Percentiles rank a stretch among this genome's conserved stretches.
Conservation (phyloP, 495 filamentous ascomycete species). For the Cercophora newfieldiana region DNA sequence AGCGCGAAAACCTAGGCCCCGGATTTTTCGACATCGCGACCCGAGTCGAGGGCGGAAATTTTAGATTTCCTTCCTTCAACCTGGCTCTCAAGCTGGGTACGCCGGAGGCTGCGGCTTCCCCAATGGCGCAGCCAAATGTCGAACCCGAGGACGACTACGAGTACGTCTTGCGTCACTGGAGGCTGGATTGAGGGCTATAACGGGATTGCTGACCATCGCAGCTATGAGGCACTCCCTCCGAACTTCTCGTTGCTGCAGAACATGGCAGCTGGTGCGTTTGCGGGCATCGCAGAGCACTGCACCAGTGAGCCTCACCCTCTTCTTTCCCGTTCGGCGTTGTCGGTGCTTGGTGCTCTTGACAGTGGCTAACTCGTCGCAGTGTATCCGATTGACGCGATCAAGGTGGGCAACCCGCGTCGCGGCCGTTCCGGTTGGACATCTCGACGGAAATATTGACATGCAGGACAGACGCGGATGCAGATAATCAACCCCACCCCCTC, state of each 20-base stretch:
- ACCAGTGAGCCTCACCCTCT: constrained; percentile 55
- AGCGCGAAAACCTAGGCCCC: neutral
- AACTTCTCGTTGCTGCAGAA: constrained; percentile 67
- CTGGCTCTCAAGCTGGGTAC: constrained; percentile 59
- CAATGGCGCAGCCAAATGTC: constrained; percentile 60
- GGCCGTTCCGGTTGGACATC: neutral
- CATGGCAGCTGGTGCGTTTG: constrained; percentile 93
- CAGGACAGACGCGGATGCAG: constrained; percentile 89
- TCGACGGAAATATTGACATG: constrained; percentile 19
- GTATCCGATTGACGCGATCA: constrained; percentile 97
- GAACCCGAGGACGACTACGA: constrained; percentile 59
- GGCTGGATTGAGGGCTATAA: neutral
- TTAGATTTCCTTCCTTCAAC: constrained; percentile 33
- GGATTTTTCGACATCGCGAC: neutral
- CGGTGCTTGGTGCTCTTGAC: neutral
- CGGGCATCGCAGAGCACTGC: constrained; percentile 71
- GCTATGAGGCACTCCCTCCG: constrained; percentile 60
- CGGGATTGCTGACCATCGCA: constrained; percentile 26
- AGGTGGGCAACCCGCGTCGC: constrained; percentile 60
- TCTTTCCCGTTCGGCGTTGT: neutral
- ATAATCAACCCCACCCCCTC: constrained; percentile 84
- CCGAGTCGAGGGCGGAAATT: neutral
- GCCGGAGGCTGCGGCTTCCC: constrained; percentile 55
- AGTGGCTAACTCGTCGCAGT: constrained; percentile 68
- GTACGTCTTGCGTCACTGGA: constrained; percentile 38